phyloP scores from a whole-genome alignment of 2,329 filamentous ascomycete species.

The Pseudogymnoascus sp. region DNA sequence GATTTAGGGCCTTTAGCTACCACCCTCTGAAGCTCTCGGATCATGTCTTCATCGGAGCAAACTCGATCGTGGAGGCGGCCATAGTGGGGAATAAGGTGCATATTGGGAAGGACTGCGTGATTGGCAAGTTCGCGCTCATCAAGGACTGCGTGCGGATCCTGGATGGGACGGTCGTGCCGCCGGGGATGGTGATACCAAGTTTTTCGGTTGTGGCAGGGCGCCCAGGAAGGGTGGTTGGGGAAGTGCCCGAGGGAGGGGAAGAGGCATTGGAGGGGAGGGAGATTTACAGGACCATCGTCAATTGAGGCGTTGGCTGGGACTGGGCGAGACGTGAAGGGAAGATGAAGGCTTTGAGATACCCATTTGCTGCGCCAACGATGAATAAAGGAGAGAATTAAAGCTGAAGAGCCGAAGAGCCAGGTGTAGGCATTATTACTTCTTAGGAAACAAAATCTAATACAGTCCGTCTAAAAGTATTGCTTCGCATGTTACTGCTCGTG shows the following conservation, averaged over 20 bases:
- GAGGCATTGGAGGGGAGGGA: conserved; percentile 57
- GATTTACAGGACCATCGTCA: conserved; percentile 55
- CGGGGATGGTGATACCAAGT: conserved; percentile 85
- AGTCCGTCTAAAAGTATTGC: background rate
- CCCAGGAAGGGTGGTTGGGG: conserved; percentile 71
- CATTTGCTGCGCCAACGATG: background rate
- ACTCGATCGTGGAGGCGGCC: conserved; percentile 71
- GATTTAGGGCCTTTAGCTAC: conserved; percentile 54
- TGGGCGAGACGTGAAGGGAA: background rate
- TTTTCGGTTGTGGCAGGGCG: conserved; percentile 83
- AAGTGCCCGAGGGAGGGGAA: conserved; percentile 63
- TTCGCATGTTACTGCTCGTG: background rate
- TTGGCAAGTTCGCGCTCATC: conserved; percentile 82
- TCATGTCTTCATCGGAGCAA: conserved; percentile 80
- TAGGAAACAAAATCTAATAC: background rate
- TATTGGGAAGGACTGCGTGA: conserved; percentile 66
- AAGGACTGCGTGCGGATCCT: conserved; percentile 89
- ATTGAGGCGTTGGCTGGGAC: conserved; percentile 23
- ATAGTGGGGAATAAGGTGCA: conserved; percentile 77
- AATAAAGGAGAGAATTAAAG: background rate
- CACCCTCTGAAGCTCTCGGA: conserved; percentile 90
- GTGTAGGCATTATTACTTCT: background rate
- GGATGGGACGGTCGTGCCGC: conserved; percentile 73
- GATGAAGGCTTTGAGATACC: background rate
- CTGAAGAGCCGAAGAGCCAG: background rate